These are phyloP conservation scores for Xylaria curta DNA, from an alignment of 495 filamentous ascomycete genomes.

Conservation along the genomic window DNA sequence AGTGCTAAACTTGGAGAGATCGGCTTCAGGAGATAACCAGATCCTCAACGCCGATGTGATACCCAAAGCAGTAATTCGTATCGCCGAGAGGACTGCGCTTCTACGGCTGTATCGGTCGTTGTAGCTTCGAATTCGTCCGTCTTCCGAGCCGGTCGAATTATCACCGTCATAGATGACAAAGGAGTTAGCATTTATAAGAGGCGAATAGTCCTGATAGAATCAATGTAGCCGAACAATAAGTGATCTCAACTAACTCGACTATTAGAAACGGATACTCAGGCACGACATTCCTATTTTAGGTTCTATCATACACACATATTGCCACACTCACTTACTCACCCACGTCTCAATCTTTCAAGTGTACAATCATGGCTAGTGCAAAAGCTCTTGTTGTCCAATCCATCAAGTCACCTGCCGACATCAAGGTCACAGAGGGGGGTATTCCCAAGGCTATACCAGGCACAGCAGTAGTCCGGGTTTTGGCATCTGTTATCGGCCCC, in stretches of 20 bases:
- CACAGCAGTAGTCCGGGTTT: conserved; percentile 27
- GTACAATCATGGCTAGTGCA: conserved; percentile 16
- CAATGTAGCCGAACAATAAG: not conserved
- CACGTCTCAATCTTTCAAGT: not conserved
- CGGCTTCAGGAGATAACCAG: conserved; percentile 9
- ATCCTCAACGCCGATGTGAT: not conserved
- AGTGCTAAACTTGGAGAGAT: not conserved
- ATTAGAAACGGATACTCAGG: not conserved
- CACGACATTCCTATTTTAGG: not conserved
- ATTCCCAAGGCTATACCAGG: conserved; percentile 27
- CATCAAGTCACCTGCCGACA: conserved; percentile 13
- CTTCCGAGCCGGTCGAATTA: not conserved
- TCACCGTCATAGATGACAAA: not conserved
- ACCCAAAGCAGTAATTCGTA: conserved; percentile 22
- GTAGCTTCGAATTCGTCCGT: not conserved
- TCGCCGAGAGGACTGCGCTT: not conserved
- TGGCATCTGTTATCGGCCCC: conserved; percentile 21
- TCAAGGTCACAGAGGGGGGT: not conserved
- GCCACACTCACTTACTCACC: not conserved
- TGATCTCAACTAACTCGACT: not conserved
- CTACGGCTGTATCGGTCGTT: not conserved
- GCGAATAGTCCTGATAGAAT: not conserved
- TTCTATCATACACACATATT: no score
- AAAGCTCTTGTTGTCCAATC: conserved; percentile 22
- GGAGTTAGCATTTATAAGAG: conserved; percentile 7